Evolutionary conservation across 257 asterid species (phyloP), one percentile per base, ranked within the genome.

Genomic region (Solanum virginianum): DNA sequence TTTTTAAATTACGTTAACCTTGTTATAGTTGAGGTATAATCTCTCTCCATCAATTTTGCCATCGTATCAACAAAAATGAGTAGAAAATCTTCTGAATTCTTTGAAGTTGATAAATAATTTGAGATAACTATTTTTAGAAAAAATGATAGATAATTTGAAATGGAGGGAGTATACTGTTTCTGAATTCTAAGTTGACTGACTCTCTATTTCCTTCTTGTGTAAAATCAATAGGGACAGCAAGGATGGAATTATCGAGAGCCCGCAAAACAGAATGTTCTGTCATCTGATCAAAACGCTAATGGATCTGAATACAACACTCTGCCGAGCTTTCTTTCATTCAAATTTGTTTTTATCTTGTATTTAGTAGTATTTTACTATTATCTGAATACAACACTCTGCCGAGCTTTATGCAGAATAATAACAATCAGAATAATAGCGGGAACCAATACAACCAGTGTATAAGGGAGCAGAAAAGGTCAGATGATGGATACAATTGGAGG

Each of bases 401-500:
- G 87, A 89, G 90, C 60, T 86, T 89, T 32, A 88, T 93, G 66
- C 88, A 93, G 18, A 91, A 91, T 20, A 89, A 65, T 56, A 89
- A 70, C 51, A 85, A 86, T 82, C 92, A 66, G 29, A 84, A 54
- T 82, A 85, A 68, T 57, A 29, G 71, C 12, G 65, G 77, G 20
- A 85, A 66, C 75, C 88, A 89, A 24, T 84, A 86, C 56, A 91
- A 89, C 62, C 92, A 84, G 87, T 81, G 88, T 8, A 41, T 77
- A 47, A 85, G 59, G n/a, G 91, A 86, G n/a, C 84, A 86, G 49
- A 84, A 83, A 69, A 90, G 90, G 12, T 87, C 95, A 10, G 96
- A 94, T 4, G 99, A 95, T 22, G 98, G 98, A 2, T 95, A 94
- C 80, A 95, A 95, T 85, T 95, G 98, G 98, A 91, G 98, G 51